These are phyloP conservation scores for Eucalyptus viminalis DNA, from an alignment of 345 rosid species.

Conservation along the genomic window DNA sequence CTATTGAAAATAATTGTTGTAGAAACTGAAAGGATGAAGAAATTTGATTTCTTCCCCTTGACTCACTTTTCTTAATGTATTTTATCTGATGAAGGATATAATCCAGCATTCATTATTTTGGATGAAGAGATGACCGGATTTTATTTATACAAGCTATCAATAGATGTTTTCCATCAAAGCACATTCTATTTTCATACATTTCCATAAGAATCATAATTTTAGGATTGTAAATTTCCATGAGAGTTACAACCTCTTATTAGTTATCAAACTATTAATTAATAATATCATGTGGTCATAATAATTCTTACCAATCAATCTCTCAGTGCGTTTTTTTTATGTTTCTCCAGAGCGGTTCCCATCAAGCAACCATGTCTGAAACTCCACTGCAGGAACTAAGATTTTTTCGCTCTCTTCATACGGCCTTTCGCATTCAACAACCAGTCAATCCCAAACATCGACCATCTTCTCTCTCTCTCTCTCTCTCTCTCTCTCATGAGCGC, in stretches of 20 bases:
- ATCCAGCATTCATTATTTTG: rapidly evolving
- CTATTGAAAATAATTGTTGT: too few species aligned
- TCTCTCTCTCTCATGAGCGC: not conserved
- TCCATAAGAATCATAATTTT: rapidly evolving
- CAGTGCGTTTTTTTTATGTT: not conserved
- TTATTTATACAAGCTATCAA: rapidly evolving
- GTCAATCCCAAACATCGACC: not conserved
- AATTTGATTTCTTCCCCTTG: rapidly evolving
- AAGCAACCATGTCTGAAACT: not conserved
- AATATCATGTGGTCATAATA: too few species aligned
- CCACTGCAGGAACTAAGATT: not conserved
- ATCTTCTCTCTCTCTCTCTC: not conserved
- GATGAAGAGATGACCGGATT: rapidly evolving
- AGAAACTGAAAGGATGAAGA: rapidly evolving
- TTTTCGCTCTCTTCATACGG: not conserved
- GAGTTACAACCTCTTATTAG: too few species aligned
- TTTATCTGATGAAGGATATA: rapidly evolving
- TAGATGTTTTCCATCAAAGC: rapidly evolving
- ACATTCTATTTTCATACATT: rapidly evolving
- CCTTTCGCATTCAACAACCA: not conserved
- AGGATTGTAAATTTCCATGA: too few species aligned
- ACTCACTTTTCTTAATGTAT: too few species aligned
- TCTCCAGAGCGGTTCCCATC: not conserved
- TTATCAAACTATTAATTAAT: too few species aligned
- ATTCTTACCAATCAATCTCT: not conserved